These are phyloP conservation scores for Zygosaccharomyces rouxii DNA, from an alignment of 805 yeast genomes.

Conservation along the genomic window DNA sequence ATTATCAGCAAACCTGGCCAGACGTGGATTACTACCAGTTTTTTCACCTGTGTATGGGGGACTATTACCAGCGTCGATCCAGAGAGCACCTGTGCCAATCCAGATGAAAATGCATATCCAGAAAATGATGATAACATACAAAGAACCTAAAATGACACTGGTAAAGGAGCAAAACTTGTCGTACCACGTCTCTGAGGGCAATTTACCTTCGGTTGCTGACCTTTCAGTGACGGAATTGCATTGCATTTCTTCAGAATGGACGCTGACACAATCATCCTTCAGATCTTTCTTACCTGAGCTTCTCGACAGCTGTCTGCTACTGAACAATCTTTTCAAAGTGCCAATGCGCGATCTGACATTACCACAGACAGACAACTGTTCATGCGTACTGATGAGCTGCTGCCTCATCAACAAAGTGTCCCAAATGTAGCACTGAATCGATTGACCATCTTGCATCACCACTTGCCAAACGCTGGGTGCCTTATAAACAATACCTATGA, in stretches of 20 bases:
- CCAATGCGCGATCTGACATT: slow-evolving; percentile 30
- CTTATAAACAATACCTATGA: slow-evolving; percentile 28
- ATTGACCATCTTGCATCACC: slow-evolving; percentile 41
- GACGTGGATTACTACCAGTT: slow-evolving; percentile 22
- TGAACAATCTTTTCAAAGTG: slow-evolving; percentile 21
- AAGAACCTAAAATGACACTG: slow-evolving; percentile 33
- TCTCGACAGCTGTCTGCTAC: not conserved
- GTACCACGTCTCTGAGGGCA: slow-evolving; percentile 33
- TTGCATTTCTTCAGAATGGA: slow-evolving; percentile 2
- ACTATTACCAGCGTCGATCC: slow-evolving; percentile 25
- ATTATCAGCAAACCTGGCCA: slow-evolving; percentile 30
- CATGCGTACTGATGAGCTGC: slow-evolving; percentile 32
- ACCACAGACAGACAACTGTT: slow-evolving; percentile 26
- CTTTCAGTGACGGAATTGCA: slow-evolving; percentile 2
- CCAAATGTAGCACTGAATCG: slow-evolving; percentile 39
- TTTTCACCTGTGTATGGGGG: slow-evolving; percentile 29
- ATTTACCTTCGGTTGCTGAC: slow-evolving; percentile 12
- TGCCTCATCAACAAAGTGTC: slow-evolving; percentile 41
- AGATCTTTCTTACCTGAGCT: not conserved
- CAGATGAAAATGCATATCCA: slow-evolving; percentile 40
- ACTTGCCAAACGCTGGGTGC: slow-evolving; percentile 40
- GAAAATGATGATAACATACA: slow-evolving; percentile 32
- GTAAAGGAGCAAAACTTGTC: slow-evolving; percentile 32
- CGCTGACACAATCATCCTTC: slow-evolving; percentile 1
- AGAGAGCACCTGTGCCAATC: slow-evolving; percentile 37